Conservation (phyloP, 2,329 filamentous ascomycete genomes). For the Xylariaceae sp. region DNA sequence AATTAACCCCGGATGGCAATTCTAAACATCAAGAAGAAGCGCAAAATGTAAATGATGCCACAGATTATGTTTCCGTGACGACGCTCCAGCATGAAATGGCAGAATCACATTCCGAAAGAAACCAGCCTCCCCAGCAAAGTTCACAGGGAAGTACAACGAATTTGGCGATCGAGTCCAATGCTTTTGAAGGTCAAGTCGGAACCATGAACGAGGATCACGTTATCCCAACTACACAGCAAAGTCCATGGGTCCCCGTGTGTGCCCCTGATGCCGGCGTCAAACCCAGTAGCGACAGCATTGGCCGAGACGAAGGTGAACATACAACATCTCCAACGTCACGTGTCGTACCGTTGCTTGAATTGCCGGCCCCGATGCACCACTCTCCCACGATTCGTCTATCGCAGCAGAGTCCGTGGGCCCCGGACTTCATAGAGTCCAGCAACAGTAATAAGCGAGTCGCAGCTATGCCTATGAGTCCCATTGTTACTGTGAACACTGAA, state of each 20-base stretch:
- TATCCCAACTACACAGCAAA: slow-evolving; percentile 19
- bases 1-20: background rate
- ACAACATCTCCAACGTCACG: slow-evolving; percentile 3
- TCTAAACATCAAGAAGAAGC: background rate
- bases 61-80: background rate
- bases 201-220: background rate
- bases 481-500: background rate
- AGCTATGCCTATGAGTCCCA: background rate
- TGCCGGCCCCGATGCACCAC: slow-evolving; percentile 7
- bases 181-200: background rate
- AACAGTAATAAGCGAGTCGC: background rate
- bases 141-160: background rate
- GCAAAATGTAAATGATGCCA: background rate
- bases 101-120: background rate
- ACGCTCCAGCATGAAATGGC: background rate
- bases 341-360: slow-evolving; percentile 3
- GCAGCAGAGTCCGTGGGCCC: slow-evolving; percentile 31
- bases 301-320: background rate
- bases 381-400: slow-evolving; percentile 20
- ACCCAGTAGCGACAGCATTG: background rate
- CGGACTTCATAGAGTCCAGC: slow-evolving; percentile 7
- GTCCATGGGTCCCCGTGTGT: slow-evolving; percentile 23
- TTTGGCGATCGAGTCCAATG: background rate
- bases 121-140: background rate
- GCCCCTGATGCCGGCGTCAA: slow-evolving; percentile 9